These are phyloP conservation scores for Schizochytrium sp. DNA, from an alignment of 108 stramenopile genomes.

Conservation along the genomic window DNA sequence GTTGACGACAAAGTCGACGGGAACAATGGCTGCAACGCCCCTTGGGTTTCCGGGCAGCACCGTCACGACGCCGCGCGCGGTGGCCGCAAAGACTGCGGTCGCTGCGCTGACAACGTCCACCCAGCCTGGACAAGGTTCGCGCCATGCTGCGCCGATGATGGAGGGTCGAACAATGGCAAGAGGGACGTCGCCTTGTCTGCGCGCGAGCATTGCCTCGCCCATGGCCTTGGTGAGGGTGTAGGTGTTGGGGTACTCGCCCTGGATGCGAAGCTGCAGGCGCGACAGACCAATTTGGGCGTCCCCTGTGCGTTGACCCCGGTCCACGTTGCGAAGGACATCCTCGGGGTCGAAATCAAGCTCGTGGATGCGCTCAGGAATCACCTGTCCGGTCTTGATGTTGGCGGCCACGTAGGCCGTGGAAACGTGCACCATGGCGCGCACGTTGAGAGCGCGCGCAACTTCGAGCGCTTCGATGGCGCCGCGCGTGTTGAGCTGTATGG, in stretches of 20 bases:
- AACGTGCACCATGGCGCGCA: not conserved
- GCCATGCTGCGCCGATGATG: not conserved
- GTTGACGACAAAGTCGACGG: slow-evolving; percentile 8
- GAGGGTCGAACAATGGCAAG: slow-evolving; percentile 4
- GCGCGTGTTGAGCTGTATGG: not conserved
- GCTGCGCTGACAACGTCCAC: slow-evolving; percentile 1
- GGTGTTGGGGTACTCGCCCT: slow-evolving; percentile 2
- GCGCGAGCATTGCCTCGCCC: not conserved
- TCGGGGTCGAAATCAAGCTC: not conserved
- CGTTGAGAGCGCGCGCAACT: not conserved
- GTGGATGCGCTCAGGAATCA: not conserved
- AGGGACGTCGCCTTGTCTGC: not conserved
- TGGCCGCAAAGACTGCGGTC: not conserved
- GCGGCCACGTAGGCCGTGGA: slow-evolving; percentile 11
- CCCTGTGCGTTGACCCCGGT: not conserved
- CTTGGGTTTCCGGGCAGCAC: not conserved
- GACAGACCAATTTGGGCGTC: not conserved
- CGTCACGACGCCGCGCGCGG: not conserved
- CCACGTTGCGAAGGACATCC: not conserved
- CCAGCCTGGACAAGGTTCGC: slow-evolving; percentile 5
- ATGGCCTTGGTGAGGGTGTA: slow-evolving; percentile 15
- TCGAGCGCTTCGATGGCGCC: not conserved
- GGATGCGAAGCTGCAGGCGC: not conserved
- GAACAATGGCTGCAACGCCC: not conserved
- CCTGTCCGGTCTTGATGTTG: not conserved